Conservation (phyloP, 768 basidiomycete genomes). For the Hygrophorus russula region DNA sequence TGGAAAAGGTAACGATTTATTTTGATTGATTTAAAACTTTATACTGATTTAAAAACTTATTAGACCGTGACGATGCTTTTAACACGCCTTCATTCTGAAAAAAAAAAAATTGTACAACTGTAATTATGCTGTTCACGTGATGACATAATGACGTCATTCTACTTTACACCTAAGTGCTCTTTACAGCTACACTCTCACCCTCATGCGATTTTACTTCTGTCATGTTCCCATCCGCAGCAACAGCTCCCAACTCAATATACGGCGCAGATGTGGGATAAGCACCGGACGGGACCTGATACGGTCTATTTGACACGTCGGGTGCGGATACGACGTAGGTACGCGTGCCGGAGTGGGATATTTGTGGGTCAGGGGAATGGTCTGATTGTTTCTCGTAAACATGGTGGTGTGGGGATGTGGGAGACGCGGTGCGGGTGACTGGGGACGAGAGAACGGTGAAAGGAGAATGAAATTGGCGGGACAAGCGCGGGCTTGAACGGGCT, state of each 20-base stretch:
- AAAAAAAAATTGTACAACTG: too few relatives aligned
- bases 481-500: slow-evolving; percentile 7
- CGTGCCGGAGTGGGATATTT: slow-evolving; percentile 24
- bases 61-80: slow-evolving; percentile 35
- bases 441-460: slow-evolving; percentile 45
- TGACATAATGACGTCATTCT: too few relatives aligned
- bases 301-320: slow-evolving; percentile 50
- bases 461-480: slow-evolving; percentile 48
- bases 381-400: slow-evolving; percentile 52
- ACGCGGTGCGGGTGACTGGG: slow-evolving; percentile 20
- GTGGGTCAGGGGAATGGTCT: slow-evolving; percentile 39
- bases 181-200: too few relatives aligned
- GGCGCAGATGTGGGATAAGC: slow-evolving; percentile 46
- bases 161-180: too few relatives aligned
- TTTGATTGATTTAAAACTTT: neutral
- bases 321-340: slow-evolving; percentile 67
- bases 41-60: neutral
- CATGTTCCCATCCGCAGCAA: too few relatives aligned
- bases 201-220: too few relatives aligned
- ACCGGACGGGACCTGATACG: slow-evolving; percentile 63
- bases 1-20: slow-evolving; percentile 36
- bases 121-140: too few relatives aligned
- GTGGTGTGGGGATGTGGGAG: slow-evolving; percentile 18
- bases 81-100: slow-evolving; percentile 31
- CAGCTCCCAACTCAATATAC: slow-evolving; percentile 16